These are phyloP conservation scores for Plasmodium ovale DNA, from an alignment of 169 alveolate species.

Conservation along the genomic window DNA sequence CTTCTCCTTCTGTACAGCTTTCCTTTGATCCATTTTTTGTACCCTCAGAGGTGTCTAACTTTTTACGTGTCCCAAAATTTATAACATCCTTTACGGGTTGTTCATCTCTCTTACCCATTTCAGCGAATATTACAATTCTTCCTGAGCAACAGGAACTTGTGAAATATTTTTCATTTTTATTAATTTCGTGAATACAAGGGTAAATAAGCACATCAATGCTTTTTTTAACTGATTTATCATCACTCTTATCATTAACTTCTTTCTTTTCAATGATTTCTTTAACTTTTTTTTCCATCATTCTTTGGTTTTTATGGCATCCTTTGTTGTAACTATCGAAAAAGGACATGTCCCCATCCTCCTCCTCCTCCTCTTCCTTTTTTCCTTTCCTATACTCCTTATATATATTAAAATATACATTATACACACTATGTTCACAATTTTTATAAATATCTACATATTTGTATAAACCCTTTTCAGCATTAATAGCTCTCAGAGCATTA, in stretches of 20 bases:
- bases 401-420: slow-evolving; percentile 38
- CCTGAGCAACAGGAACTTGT: slow-evolving; percentile 87
- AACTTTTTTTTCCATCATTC: slow-evolving; percentile 15
- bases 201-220: slow-evolving; percentile 80
- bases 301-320: background rate
- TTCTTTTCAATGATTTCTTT: slow-evolving; percentile 32
- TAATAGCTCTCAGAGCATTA: slow-evolving; percentile 14
- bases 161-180: slow-evolving; percentile 75
- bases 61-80: slow-evolving; percentile 67
- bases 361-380: background rate
- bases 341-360: background rate
- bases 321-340: background rate
- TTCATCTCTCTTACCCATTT: background rate
- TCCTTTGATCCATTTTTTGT: slow-evolving; percentile 36
- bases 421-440: slow-evolving; percentile 25
- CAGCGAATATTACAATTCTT: slow-evolving; percentile 78
- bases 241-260: slow-evolving; percentile 8
- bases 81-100: background rate
- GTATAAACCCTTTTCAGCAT: background rate
- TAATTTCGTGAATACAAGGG: slow-evolving; percentile 78
- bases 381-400: background rate
- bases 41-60: background rate
- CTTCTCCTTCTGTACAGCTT: background rate
- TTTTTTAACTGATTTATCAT: slow-evolving; percentile 83
- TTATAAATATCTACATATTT: slow-evolving; percentile 29